phyloP scores from a whole-genome alignment of 345 rosid genomes.

The Carallia brachiata region DNA sequence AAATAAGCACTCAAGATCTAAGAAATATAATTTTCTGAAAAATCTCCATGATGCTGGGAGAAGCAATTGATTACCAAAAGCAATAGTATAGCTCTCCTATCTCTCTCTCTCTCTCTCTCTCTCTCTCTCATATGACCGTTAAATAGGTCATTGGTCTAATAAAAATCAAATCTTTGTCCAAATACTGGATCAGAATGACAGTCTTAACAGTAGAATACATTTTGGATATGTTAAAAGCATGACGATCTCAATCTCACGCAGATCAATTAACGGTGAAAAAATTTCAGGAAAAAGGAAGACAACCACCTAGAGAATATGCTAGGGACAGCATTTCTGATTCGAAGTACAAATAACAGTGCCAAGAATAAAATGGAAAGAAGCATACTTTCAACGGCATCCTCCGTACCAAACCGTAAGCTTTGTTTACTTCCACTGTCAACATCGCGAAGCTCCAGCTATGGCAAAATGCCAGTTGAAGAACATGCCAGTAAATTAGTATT shows the following conservation, averaged over 20 bases:
- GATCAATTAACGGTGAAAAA: background rate
- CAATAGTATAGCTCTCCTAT: background rate
- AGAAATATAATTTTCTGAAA: too few species aligned
- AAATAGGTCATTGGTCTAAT: background rate
- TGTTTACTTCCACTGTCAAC: conserved; percentile 80
- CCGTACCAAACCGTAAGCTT: conserved; percentile 77
- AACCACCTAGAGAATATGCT: background rate
- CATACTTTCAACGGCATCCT: conserved; percentile 89
- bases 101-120: too few species aligned
- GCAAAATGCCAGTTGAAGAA: conserved; percentile 2
- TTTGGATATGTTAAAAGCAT: too few species aligned
- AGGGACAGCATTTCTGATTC: background rate
- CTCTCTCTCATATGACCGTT: too few species aligned
- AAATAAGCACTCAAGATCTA: too few species aligned
- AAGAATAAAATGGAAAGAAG: conserved; percentile 5
- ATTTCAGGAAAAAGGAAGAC: background rate
- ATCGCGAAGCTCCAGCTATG: conserved; percentile 88
- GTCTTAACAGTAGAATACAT: too few species aligned
- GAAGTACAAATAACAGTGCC: background rate
- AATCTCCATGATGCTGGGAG: too few species aligned
- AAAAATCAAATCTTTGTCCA: background rate
- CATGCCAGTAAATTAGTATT: background rate
- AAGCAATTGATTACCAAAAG: background rate
- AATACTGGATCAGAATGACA: background rate
- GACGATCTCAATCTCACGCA: too few species aligned